Base-by-base conservation (phyloP, 805 yeast genomes). In the Kodamaea neixiangensis region DNA sequence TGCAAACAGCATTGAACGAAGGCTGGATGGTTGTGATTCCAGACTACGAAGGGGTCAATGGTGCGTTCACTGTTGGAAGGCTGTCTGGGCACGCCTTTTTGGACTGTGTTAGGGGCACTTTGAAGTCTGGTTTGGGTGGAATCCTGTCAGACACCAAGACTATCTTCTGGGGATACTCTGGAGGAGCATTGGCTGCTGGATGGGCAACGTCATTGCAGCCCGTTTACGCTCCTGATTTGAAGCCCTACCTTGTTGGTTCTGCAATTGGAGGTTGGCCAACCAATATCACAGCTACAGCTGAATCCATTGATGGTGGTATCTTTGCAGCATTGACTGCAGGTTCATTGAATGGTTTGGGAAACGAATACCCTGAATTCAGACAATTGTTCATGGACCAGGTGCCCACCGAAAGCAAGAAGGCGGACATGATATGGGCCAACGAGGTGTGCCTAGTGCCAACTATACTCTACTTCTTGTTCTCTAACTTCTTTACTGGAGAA, bases 131-230 rank as follows among this genome's bases (percentile, higher is more conserved):
- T 5, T 37, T 40, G 22, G 54, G 67, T 1, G 62, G 61, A 2
- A 42, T 64, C 19, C 38, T 45, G n/a, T 20, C 54, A 11, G 55
- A 59, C 39, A 61, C 70, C 3, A 25, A 53, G 13, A 51, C 55
- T 7, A 53, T 48, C 15, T 37, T 69, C 46, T 67, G 67, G 67
- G 75, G 75, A 1, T 71, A 64, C 41, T 66, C 71, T 2, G 75
- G 75, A 10, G 74, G 73, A 5, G 56, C 69, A 1, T 49, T 69
- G 19, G 71, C 74, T 13, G 48, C 67, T n/a, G 65, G 70, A 1
- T 71, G 74, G 74, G 74, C 74, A 11, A 67, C 68, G 3, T 58
- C 64, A 5, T 53, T 68, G 17, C 73, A 68, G 51, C 72, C 71
- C 6, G 41, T 52, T 1, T 69, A 69, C 52, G 73, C 73, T 1